phyloP scores from a whole-genome alignment of 257 asterid species.

The Nyctanthes arbortristis region DNA sequence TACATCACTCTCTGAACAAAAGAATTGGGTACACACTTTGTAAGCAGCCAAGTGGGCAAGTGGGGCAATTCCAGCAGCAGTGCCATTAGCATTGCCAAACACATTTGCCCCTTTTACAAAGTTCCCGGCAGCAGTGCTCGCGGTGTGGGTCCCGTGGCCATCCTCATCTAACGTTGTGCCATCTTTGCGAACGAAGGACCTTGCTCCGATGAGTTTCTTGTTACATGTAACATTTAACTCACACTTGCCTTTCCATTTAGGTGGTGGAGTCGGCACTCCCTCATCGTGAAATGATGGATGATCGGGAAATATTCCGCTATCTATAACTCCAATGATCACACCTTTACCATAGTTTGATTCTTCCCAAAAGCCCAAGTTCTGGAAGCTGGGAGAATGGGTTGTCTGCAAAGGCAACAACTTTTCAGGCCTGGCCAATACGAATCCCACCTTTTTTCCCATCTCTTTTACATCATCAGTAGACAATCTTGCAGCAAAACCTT shows the following conservation, averaged over 20 bases:
- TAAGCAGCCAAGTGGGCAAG: conserved; percentile 56
- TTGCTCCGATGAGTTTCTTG: conserved; percentile 58
- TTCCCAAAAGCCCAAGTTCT: conserved; percentile 51
- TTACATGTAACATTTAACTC: conserved; percentile 42
- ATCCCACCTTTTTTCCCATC: too few relatives aligned
- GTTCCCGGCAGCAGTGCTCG: conserved; percentile 56
- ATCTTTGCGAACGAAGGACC: neutral
- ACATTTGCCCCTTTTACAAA: conserved; percentile 47
- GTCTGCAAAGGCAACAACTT: too few relatives aligned
- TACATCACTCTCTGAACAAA: conserved; percentile 35
- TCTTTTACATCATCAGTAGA: too few relatives aligned
- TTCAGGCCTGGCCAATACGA: too few relatives aligned
- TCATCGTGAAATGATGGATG: conserved; percentile 52
- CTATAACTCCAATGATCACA: conserved; percentile 49
- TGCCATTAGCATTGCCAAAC: conserved; percentile 51
- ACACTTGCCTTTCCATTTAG: conserved; percentile 53
- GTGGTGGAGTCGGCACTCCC: conserved; percentile 53
- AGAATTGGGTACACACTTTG: conserved; percentile 28
- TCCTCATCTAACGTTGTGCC: conserved; percentile 21
- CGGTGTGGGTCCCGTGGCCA: conserved; percentile 62
- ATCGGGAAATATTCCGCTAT: conserved; percentile 36
- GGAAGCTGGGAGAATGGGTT: too few relatives aligned
- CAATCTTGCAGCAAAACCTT: too few relatives aligned
- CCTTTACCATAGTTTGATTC: conserved; percentile 55
- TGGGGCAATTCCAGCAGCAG: conserved; percentile 59